These are phyloP conservation scores for Backusella westeae DNA, from an alignment of 192 early-diverging fungal genomes.

Conservation along the genomic window DNA sequence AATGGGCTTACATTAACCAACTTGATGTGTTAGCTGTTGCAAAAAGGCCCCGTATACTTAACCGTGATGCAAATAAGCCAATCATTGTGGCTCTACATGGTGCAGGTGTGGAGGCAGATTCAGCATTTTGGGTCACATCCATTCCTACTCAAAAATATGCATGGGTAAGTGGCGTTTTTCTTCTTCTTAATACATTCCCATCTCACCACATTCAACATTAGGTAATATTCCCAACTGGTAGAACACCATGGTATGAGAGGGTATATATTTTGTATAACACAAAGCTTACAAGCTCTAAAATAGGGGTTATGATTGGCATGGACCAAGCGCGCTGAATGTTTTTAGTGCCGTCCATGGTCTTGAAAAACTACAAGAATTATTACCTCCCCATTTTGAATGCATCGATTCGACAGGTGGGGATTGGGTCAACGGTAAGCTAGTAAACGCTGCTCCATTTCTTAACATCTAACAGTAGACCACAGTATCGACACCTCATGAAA, in stretches of 20 bases:
- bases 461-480: background rate
- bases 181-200: background rate
- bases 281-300: too few species aligned
- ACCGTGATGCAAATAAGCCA: slow-evolving; percentile 35
- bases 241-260: slow-evolving; percentile 59
- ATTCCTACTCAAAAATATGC: slow-evolving; percentile 52
- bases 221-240: slow-evolving; percentile 65
- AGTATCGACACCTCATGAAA: background rate
- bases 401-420: slow-evolving; percentile 1
- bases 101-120: slow-evolving; percentile 63
- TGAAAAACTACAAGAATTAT: background rate
- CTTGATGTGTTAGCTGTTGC: slow-evolving; percentile 21
- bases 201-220: background rate
- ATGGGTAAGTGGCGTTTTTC: slow-evolving; percentile 50
- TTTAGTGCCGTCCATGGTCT: slow-evolving; percentile 54
- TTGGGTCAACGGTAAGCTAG: slow-evolving; percentile 13
- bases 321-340: slow-evolving; percentile 62
- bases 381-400: background rate
- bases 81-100: slow-evolving; percentile 72
- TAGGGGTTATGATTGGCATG: slow-evolving; percentile 83
- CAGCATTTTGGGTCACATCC: slow-evolving; percentile 60
- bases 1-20: background rate
- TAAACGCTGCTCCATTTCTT: background rate
- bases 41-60: slow-evolving; percentile 40
- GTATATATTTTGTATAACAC: background rate